A percentile compares a stretch with the other conserved stretches of the same genome.
Conservation (phyloP, 2,329 filamentous ascomycete species). For the Diaporthe eres region DNA sequence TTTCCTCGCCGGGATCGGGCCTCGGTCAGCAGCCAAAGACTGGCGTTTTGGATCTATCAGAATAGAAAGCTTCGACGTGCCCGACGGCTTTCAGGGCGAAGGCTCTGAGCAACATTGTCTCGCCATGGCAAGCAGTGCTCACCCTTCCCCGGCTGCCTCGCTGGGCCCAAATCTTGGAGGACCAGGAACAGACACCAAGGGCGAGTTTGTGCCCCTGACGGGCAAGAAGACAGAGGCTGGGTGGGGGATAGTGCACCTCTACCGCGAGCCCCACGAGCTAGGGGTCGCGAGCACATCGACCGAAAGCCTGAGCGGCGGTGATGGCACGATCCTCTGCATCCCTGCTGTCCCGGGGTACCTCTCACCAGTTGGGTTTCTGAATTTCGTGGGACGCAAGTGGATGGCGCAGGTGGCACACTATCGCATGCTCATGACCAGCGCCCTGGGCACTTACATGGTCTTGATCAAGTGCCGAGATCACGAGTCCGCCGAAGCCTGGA, state of each 20-base stretch:
- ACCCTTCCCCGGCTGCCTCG: constrained; percentile 50
- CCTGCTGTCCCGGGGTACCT: constrained; percentile 95
- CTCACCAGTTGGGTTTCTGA: constrained; percentile 89
- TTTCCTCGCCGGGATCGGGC: constrained; percentile 58
- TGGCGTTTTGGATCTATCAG: constrained; percentile 86
- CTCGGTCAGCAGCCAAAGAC: constrained; percentile 70
- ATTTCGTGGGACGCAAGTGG: constrained; percentile 91
- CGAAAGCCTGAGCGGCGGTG: constrained; percentile 50
- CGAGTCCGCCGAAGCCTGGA: constrained; percentile 83
- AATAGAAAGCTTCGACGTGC: constrained; percentile 86
- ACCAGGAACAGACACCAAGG: constrained; percentile 85
- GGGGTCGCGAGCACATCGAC: constrained; percentile 19
- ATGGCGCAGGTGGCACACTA: constrained; percentile 92
- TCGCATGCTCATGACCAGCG: constrained; percentile 90
- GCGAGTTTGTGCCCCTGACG: constrained; percentile 79
- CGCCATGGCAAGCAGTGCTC: constrained; percentile 43
- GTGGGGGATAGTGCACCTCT: constrained; percentile 95
- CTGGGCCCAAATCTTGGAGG: constrained; percentile 69
- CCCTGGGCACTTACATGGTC: constrained; percentile 93
- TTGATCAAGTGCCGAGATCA: constrained; percentile 91
- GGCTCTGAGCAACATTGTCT: constrained; percentile 36
- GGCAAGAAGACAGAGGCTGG: constrained; percentile 82
- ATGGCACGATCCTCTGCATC: constrained; percentile 86
- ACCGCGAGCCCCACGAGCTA: constrained; percentile 84
- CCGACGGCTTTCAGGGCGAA: constrained; percentile 52